Conservation (phyloP, 768 basidiomycete species). For the Xerocomellus intermedius region DNA sequence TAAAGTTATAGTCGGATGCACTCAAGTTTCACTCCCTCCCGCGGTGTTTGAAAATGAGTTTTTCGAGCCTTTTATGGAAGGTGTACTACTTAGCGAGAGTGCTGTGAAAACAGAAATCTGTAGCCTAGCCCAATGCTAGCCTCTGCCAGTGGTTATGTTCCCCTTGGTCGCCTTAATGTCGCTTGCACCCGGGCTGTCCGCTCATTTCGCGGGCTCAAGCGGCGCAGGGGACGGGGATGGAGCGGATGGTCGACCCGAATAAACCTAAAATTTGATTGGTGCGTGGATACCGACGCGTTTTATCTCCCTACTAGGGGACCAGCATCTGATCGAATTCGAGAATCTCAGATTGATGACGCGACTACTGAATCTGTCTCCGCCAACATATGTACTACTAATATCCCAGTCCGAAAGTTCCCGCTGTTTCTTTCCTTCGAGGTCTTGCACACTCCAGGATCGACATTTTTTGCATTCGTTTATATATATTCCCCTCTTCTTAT, state of each 20-base stretch:
- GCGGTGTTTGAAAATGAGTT: not conserved
- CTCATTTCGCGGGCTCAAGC: not conserved
- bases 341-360: slow-evolving; percentile 23
- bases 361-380: slow-evolving; percentile 8
- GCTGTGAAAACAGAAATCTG: not conserved
- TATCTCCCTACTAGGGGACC: slow-evolving; percentile 23
- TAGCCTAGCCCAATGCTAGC: too few relatives aligned
- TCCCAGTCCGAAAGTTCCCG: not conserved
- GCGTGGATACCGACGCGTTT: slow-evolving; percentile 16
- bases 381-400: slow-evolving; percentile 14
- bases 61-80: not conserved
- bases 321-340: slow-evolving; percentile 12
- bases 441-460: not conserved
- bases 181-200: not conserved
- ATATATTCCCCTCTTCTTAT: slow-evolving; percentile 13
- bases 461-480: slow-evolving; percentile 21
- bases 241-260: not conserved
- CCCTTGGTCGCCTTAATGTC: not conserved
- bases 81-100: not conserved
- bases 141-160: not conserved
- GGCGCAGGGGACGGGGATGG: not conserved
- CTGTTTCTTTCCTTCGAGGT: slow-evolving; percentile 7
- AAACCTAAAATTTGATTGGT: not conserved
- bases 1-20: not conserved
- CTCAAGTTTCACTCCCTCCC: not conserved